phyloP scores from a whole-genome alignment of 495 filamentous ascomycete species.

The Aspergillus bertholletiae region DNA sequence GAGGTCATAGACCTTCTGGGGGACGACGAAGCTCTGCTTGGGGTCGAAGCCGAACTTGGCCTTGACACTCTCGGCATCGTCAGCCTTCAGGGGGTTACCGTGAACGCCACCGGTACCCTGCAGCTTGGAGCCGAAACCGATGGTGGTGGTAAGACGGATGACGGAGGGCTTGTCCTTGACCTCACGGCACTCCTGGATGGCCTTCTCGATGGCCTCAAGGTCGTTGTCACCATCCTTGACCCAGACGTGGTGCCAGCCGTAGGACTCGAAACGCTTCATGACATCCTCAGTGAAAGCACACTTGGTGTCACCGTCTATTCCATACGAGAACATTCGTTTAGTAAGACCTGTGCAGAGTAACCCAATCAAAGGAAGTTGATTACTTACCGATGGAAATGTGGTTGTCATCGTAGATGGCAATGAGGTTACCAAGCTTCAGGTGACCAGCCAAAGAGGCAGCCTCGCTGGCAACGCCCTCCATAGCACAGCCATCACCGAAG shows the following conservation, averaged over 20 bases:
- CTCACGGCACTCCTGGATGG: conserved; percentile 77
- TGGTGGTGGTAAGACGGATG: conserved; percentile 97
- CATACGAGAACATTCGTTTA: not conserved
- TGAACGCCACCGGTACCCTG: conserved; percentile 94
- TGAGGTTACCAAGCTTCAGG: conserved; percentile 95
- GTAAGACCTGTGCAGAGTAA: not conserved
- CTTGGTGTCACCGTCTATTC: conserved; percentile 85
- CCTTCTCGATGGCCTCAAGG: conserved; percentile 81
- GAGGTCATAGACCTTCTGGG: conserved; percentile 88
- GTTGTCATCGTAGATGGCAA: conserved; percentile 97
- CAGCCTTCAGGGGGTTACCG: conserved; percentile 89
- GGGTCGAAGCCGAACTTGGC: conserved; percentile 93
- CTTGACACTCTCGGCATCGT: conserved; percentile 92
- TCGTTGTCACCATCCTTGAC: conserved; percentile 92
- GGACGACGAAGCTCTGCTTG: conserved; percentile 87
- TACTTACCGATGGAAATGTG: conserved; percentile 82
- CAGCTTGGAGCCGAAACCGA: conserved; percentile 92
- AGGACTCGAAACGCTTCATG: conserved; percentile 89
- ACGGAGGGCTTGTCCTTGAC: conserved; percentile 95
- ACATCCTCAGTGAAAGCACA: conserved; percentile 97
- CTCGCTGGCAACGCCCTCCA: conserved; percentile 96
- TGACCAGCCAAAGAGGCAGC: conserved; percentile 92
- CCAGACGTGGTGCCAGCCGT: conserved; percentile 90
- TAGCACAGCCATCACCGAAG: conserved; percentile 97
- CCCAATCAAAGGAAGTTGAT: not conserved